Conservation (phyloP, 1,139 yeast species). For the Candida frijolesensis region DNA sequence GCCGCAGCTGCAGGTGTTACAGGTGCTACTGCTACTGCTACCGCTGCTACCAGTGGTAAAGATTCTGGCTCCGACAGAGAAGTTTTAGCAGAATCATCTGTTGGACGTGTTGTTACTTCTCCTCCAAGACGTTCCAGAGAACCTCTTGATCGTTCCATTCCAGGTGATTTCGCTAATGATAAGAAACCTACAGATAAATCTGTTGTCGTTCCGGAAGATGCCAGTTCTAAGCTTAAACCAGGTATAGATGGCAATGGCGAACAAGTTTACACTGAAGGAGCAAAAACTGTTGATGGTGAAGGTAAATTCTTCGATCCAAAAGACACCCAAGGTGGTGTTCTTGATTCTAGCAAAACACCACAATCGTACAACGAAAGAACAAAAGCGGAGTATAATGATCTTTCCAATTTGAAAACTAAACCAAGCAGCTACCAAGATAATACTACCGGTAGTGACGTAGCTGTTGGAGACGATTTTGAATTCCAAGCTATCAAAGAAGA, state of each 20-base stretch:
- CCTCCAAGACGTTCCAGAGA: slow-evolving; percentile 34
- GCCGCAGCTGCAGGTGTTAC: slow-evolving; percentile 6
- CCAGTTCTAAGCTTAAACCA: slow-evolving; percentile 7
- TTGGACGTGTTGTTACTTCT: slow-evolving; percentile 33
- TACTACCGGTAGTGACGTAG: slow-evolving; percentile 16
- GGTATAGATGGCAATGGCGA: slow-evolving; percentile 20
- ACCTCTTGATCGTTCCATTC: slow-evolving; percentile 30
- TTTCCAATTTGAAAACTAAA: slow-evolving; percentile 31
- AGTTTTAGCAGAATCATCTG: slow-evolving; percentile 23
- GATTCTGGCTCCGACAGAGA: slow-evolving; percentile 7
- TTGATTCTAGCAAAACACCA: slow-evolving; percentile 13
- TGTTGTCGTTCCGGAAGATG: slow-evolving; percentile 17
- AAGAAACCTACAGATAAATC: slow-evolving; percentile 32
- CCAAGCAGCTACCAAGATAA: slow-evolving; percentile 29
- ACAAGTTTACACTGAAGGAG: slow-evolving; percentile 33
- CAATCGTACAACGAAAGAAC: slow-evolving; percentile 17
- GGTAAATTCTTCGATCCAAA: slow-evolving; percentile 40
- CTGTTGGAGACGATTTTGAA: slow-evolving; percentile 14
- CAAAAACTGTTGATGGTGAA: slow-evolving; percentile 28
- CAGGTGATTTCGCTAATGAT: slow-evolving; percentile 38
- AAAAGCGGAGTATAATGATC: slow-evolving; percentile 24
- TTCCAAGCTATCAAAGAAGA: slow-evolving; percentile 14
- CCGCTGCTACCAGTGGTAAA: not conserved
- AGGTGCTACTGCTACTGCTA: slow-evolving; percentile 2
- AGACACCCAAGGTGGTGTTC: slow-evolving; percentile 26